Conservation (phyloP, 1,139 yeast species). For the Saccharomycopsis hybrid region DNA sequence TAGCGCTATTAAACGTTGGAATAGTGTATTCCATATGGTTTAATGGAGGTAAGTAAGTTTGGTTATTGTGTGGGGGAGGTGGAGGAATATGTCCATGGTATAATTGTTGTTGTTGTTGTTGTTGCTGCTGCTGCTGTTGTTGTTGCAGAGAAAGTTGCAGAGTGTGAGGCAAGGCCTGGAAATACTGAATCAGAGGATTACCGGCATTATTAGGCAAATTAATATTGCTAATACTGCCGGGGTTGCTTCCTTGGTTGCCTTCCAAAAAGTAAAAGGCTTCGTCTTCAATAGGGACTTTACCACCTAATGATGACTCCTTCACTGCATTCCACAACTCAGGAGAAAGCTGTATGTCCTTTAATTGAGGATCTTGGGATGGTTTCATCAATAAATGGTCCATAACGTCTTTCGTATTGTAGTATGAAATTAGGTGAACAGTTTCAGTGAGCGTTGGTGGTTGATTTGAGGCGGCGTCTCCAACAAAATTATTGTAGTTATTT, state of each 20-base stretch:
- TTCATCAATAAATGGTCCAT: conserved; percentile 46
- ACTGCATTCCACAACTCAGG: conserved; percentile 55
- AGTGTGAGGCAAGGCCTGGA: conserved; percentile 8
- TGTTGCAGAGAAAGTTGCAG: conserved; percentile 6
- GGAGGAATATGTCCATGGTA: conserved; percentile 1
- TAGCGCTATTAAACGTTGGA: background rate
- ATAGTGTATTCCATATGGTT: conserved; percentile 4
- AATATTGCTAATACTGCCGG: background rate
- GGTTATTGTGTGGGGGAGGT: background rate
- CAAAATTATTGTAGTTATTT: conserved; percentile 5
- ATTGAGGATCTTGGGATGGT: conserved; percentile 50
- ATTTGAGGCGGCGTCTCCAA: conserved; percentile 3
- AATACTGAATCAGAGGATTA: background rate
- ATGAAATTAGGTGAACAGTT: conserved; percentile 72
- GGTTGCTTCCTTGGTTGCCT: conserved; percentile 17
- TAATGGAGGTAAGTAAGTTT: conserved; percentile 12
- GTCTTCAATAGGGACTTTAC: conserved; percentile 43
- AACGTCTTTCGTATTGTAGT: conserved; percentile 73
- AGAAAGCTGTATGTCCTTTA: conserved; percentile 48
- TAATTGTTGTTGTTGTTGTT: conserved; percentile 8
- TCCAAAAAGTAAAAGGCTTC: conserved; percentile 48
- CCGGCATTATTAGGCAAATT: background rate
- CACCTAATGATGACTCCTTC: conserved; percentile 56
- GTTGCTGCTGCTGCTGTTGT: conserved; percentile 7
- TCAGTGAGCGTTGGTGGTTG: conserved; percentile 27